These are phyloP conservation scores for Gyromitra esculenta DNA, from an alignment of 2,329 filamentous ascomycete species.

Conservation along the genomic window DNA sequence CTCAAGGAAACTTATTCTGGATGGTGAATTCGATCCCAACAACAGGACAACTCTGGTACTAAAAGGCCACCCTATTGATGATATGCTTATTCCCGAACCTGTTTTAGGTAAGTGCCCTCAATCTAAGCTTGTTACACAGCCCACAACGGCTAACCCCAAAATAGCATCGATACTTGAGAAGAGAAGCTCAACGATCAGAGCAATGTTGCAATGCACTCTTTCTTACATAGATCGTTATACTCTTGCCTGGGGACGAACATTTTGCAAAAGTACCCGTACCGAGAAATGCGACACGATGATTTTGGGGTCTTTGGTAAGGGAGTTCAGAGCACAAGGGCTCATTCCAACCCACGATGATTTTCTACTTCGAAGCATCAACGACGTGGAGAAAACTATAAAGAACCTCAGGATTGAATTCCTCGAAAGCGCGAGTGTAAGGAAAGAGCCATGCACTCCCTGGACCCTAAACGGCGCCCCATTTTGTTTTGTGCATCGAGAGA, in stretches of 20 bases:
- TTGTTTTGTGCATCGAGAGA: conserved; percentile 28
- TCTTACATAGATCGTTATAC: conserved; percentile 46
- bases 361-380: conserved; percentile 40
- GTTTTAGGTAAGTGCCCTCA: conserved; percentile 30
- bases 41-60: conserved; percentile 13
- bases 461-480: conserved; percentile 29
- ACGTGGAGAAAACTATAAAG: conserved; percentile 37
- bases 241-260: conserved; percentile 33
- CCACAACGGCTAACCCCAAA: conserved; percentile 7
- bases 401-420: conserved; percentile 41
- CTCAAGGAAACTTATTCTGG: conserved; percentile 40
- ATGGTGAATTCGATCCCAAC: conserved; percentile 32
- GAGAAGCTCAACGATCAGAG: conserved; percentile 22
- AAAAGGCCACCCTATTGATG: conserved; percentile 41
- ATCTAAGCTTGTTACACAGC: background rate
- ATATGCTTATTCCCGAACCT: conserved; percentile 44
- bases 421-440: conserved; percentile 29
- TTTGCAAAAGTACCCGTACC: conserved; percentile 34
- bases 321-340: conserved; percentile 34
- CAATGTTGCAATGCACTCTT: conserved; percentile 32
- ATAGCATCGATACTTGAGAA: conserved; percentile 44
- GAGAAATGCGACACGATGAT: conserved; percentile 47
- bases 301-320: conserved; percentile 35
- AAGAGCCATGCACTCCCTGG: conserved; percentile 36
- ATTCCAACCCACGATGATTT: conserved; percentile 40